phyloP scores from a whole-genome alignment of 1,284 basidiomycete species.

The Abortiporus biennis region DNA sequence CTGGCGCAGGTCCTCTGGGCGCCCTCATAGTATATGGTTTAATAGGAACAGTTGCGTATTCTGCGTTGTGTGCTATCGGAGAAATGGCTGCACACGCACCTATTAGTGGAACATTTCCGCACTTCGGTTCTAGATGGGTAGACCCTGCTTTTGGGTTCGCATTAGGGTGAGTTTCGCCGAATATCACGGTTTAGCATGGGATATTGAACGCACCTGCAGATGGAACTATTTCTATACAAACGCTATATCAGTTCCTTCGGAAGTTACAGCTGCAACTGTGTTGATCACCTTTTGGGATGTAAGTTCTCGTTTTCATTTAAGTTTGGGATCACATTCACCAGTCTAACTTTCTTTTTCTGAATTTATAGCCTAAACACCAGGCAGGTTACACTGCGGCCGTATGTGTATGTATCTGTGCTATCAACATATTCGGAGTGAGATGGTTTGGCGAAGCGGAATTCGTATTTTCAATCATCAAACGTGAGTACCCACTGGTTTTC shows the following conservation, averaged over 20 bases:
- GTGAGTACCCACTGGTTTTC: constrained; percentile 28
- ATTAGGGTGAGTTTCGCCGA: constrained; percentile 26
- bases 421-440: constrained; percentile 76
- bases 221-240: constrained; percentile 47
- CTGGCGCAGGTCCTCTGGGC: constrained; percentile 50
- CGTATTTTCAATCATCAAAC: constrained; percentile 56
- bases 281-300: constrained; percentile 78
- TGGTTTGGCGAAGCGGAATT: constrained; percentile 50
- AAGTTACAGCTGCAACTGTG: constrained; percentile 72
- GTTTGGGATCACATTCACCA: constrained; percentile 26
- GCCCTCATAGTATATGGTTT: constrained; percentile 56
- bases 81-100: constrained; percentile 72
- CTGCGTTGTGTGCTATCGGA: constrained; percentile 58
- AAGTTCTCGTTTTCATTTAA: too few relatives aligned
- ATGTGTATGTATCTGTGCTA: constrained; percentile 52
- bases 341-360: background rate
- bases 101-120: constrained; percentile 69
- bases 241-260: constrained; percentile 61
- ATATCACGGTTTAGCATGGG: background rate
- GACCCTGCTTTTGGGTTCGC: constrained; percentile 76
- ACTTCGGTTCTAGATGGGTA: constrained; percentile 67
- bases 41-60: constrained; percentile 58
- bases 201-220: constrained; percentile 9
- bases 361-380: constrained; percentile 37
- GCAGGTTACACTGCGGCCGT: constrained; percentile 62